Conservation (phyloP, 1,284 basidiomycete species). For the Boletellus sp. region DNA sequence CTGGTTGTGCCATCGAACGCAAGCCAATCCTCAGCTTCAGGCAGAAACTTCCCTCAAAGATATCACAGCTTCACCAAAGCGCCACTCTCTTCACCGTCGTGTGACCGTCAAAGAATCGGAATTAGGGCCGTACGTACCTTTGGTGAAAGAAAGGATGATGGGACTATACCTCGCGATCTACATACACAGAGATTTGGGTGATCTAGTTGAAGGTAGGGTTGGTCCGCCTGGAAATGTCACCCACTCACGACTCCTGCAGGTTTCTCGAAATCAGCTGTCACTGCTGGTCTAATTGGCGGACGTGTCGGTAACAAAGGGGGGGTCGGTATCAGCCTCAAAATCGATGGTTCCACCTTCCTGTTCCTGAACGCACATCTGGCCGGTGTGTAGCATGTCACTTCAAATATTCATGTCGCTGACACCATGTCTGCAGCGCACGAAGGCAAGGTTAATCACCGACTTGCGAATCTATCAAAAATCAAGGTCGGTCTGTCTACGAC, state of each 20-base stretch:
- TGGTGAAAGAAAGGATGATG: slow-evolving; percentile 86
- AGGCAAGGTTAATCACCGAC: slow-evolving; percentile 61
- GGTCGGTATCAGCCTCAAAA: slow-evolving; percentile 77
- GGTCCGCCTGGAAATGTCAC: not conserved
- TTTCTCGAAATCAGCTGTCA: slow-evolving; percentile 69
- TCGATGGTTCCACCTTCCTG: slow-evolving; percentile 70
- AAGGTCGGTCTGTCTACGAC: slow-evolving; percentile 43
- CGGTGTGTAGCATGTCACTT: slow-evolving; percentile 39
- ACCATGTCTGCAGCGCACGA: slow-evolving; percentile 60
- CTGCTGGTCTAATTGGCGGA: slow-evolving; percentile 83
- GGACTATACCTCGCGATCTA: slow-evolving; percentile 79
- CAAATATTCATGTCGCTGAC: not conserved
- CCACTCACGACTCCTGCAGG: slow-evolving; percentile 38
- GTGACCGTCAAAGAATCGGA: slow-evolving; percentile 39
- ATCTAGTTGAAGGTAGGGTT: slow-evolving; percentile 54
- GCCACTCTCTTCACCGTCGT: slow-evolving; percentile 32
- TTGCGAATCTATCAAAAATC: slow-evolving; percentile 73
- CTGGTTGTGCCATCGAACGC: slow-evolving; percentile 58
- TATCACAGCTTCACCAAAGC: slow-evolving; percentile 21
- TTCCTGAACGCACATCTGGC: slow-evolving; percentile 90
- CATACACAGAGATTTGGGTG: slow-evolving; percentile 62
- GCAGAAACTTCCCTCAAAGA: slow-evolving; percentile 21
- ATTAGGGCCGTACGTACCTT: slow-evolving; percentile 72
- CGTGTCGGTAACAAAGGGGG: slow-evolving; percentile 85
- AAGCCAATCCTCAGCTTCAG: slow-evolving; percentile 20